Evolutionary conservation across 768 basidiomycete genomes (phyloP), one percentile per base, ranked within the genome.

Genomic region (Tremella yokohamensis): DNA sequence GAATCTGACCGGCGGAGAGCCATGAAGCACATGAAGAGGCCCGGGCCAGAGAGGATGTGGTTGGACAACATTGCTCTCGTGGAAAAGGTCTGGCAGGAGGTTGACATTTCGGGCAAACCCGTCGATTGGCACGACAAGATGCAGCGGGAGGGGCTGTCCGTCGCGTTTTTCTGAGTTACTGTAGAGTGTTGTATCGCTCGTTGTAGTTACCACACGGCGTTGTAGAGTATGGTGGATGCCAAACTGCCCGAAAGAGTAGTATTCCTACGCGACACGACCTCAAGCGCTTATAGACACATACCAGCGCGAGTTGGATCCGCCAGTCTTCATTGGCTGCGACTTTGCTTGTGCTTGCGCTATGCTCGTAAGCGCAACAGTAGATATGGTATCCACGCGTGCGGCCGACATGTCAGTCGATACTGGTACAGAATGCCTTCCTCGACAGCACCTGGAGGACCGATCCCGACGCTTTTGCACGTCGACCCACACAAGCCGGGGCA

Each of bases 61-160:
- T 37, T 62, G 40, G 64, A 62, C 40, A 65, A 65, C 29, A 59
- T 62, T 22, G 61, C 61, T 12, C 39, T 64, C 47, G 56, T 64
- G 24, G 61, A 65, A 34, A 62, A 56, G 48, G 18, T 65, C 2
- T 65, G 64, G 64, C 57, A 62, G 42, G 64, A 65, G 40, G 48
- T 48, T 25, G 64, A 65, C 40, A 49, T 59, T 25, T 60, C 58
- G n/a, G 64, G 64, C 13, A 53, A 48, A 45, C 48, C 58, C 50
- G 53, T 54, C 12, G 64, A 62, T 57, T 65, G 64, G 64, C 52
- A 62, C 20, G 61, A 65, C n/a, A 65, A 62, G 40, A 61, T 65
- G 64, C 52, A 22, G 12, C 56, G 58, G 37, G 61, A 65, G 39
- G 64, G 61, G 51, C 22, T 62, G 57, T 42, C 47, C 8, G 57